Conservation (phyloP, 176 grass and related monocot genomes). For the Panicum miliaceum region DNA sequence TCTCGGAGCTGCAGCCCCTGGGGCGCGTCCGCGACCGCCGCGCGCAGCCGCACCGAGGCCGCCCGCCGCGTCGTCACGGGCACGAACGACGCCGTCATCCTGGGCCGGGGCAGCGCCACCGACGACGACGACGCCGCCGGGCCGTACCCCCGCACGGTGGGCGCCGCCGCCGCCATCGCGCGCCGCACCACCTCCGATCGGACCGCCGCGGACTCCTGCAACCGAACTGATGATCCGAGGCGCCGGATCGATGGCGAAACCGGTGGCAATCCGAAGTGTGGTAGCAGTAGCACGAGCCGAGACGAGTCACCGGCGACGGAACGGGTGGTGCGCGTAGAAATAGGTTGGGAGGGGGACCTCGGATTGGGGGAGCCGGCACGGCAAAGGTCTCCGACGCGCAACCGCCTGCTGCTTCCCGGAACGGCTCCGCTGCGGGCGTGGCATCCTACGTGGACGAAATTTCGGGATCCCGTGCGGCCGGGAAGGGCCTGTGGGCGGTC, state of each 20-base stretch:
- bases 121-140: conserved; percentile 39
- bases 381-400: conserved; percentile 42
- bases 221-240: not conserved
- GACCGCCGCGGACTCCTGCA: not conserved
- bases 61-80: not conserved
- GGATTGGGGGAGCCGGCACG: conserved; percentile 19
- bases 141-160: conserved; percentile 41
- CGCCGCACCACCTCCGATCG: conserved; percentile 7
- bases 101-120: not conserved
- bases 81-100: not conserved
- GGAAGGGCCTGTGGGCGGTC: fast-evolving
- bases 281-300: conserved; percentile 2
- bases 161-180: conserved; percentile 38
- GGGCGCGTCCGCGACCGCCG: conserved; percentile 33
- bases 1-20: conserved; percentile 18
- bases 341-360: conserved; percentile 25
- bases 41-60: not conserved
- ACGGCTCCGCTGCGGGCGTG: conserved; percentile 25
- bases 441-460: conserved; percentile 9
- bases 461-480: conserved; percentile 2
- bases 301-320: conserved; percentile 40
- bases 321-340: conserved; percentile 54
- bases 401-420: not conserved
- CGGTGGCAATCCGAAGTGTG: not conserved
- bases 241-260: not conserved